Conservation (phyloP, 148 eudicot genomes). For the Rhododendron kiyosumense region DNA sequence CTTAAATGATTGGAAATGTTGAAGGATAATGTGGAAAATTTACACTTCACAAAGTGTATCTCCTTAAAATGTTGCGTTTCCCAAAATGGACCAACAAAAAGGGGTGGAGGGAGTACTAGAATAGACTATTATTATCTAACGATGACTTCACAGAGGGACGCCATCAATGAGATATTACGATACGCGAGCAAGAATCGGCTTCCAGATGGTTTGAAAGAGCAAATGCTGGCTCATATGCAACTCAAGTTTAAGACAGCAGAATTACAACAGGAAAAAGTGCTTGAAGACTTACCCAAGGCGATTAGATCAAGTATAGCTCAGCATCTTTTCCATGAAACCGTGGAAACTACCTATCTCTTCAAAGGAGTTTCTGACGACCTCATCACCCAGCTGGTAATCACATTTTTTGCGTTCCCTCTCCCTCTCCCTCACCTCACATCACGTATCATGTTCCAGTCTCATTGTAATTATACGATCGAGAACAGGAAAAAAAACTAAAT, state of each 20-base stretch:
- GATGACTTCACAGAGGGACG: slow-evolving; percentile 35
- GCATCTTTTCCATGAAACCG: slow-evolving; percentile 37
- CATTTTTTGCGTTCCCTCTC: background rate
- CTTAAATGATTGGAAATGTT: background rate
- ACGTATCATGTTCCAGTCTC: background rate
- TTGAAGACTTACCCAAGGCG: slow-evolving; percentile 52
- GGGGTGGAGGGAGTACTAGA: background rate
- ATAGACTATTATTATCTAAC: background rate
- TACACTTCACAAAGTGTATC: background rate
- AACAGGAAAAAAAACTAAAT: background rate
- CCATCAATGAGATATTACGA: slow-evolving; percentile 35
- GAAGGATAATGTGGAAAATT: background rate
- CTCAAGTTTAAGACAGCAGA: slow-evolving; percentile 55
- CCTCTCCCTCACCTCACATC: background rate
- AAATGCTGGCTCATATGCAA: slow-evolving; percentile 53
- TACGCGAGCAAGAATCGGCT: slow-evolving; percentile 49
- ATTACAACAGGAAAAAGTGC: slow-evolving; percentile 53
- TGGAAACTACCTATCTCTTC: slow-evolving; percentile 44
- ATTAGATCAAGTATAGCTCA: slow-evolving; percentile 53
- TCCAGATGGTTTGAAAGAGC: slow-evolving; percentile 48
- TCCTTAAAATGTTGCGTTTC: background rate
- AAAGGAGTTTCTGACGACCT: slow-evolving; percentile 45
- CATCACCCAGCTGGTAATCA: slow-evolving; percentile 40
- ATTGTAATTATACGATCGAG: background rate
- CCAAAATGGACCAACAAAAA: background rate